These are phyloP conservation scores for Botrytis squamosa DNA, from an alignment of 2,329 filamentous ascomycete species.

Conservation along the genomic window DNA sequence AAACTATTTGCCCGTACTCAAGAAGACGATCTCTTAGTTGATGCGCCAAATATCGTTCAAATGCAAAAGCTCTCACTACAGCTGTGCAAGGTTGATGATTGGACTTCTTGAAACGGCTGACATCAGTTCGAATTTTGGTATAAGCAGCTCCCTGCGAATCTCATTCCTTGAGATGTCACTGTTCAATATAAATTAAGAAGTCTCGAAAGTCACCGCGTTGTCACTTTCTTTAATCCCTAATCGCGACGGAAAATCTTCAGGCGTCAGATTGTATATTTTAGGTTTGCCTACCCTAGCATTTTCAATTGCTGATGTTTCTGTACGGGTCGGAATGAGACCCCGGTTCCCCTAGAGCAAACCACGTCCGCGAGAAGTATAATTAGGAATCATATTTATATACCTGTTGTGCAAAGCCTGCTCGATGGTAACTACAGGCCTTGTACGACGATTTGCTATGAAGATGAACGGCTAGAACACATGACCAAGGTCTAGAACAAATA, in stretches of 20 bases:
- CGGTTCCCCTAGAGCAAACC: not conserved
- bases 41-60: not conserved
- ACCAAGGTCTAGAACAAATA: not conserved
- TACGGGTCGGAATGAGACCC: not conserved
- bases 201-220: accelerated
- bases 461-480: not conserved
- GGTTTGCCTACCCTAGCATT: not conserved
- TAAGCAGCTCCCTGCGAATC: not conserved
- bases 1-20: not conserved
- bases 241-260: not conserved
- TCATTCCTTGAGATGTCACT: not conserved
- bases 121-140: not conserved
- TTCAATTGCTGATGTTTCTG: not conserved
- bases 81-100: not conserved
- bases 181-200: not conserved
- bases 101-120: not conserved
- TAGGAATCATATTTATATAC: not conserved
- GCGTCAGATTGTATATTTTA: not conserved
- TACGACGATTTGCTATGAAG: not conserved
- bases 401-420: not conserved
- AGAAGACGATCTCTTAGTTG: not conserved
- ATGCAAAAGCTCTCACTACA: not conserved
- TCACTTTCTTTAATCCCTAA: not conserved
- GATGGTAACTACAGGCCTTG: not conserved
- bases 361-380: not conserved